Evolutionary conservation across 306 rosid genomes (phyloP), one percentile per base, ranked within the genome.

Genomic region (Betula pendula): DNA sequence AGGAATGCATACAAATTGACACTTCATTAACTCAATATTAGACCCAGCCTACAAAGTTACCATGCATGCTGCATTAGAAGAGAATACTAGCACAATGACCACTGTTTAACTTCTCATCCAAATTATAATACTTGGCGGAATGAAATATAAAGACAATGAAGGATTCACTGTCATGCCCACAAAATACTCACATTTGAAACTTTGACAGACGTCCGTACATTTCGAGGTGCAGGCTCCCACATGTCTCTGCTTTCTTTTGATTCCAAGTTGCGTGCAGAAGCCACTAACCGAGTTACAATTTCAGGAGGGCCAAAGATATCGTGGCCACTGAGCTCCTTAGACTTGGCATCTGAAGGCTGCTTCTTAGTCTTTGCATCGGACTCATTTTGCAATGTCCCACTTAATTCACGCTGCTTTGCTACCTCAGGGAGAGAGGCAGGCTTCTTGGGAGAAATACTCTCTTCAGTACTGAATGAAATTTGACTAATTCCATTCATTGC

Each of bases 361-460:
- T 91, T 95, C 65, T 80, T 81, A 55, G 22, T 74, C 84, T 79
- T 85, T 3, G 87, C 27, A 71, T 86, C 91, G 17, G 73, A 66
- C 8, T 90, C 90, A 4, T 82, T 85, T 71, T 83, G 87, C 83
- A 90, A 76, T 19, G 96, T 89, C 69, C 97, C 97, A 78, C 97
- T 77, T 66, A 92, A 80, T 78, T 95, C 99, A 38, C 96, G 97
- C 84, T 95, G 99, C 92, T 95, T 95, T 42, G 97, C 97, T 68
- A 85, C 97, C 85, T 92, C 94, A 2, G 94, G 88, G 62, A 89
- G 20, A 25, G 95, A 89, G 77, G 81, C 50, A 27, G 91, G 91
- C 82, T 89, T 94, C 86, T 88, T 90, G 16, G 89, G 95, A 48
- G 91, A 78, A 77, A 87, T 40, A 22, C 77, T 87, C 81, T 84